Conservation (phyloP, 495 filamentous ascomycete species). For the Penicillium turbatum region DNA sequence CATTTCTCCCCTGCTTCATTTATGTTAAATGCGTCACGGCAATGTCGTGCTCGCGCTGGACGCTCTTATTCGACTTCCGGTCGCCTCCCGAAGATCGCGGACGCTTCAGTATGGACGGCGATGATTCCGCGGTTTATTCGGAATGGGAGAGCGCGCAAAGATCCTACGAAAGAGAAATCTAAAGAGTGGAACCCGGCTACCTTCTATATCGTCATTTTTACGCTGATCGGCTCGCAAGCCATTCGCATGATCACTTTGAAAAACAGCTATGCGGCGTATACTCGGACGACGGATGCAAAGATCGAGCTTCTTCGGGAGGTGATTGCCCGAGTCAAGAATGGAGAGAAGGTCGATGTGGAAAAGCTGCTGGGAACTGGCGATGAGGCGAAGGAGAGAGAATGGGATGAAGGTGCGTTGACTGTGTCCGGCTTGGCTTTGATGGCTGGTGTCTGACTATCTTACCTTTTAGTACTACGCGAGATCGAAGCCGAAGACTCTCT, state of each 20-base stretch:
- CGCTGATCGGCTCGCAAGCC: slow-evolving; percentile 88
- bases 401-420: slow-evolving; percentile 71
- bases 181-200: slow-evolving; percentile 92
- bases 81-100: slow-evolving; percentile 54
- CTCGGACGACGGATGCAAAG: slow-evolving; percentile 70
- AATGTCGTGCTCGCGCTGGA: slow-evolving; percentile 10
- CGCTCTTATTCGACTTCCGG: slow-evolving; percentile 32
- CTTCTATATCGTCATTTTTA: slow-evolving; percentile 84
- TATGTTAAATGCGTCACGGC: neutral
- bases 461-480: slow-evolving; percentile 62
- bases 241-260: slow-evolving; percentile 84
- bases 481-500: slow-evolving; percentile 72
- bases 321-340: slow-evolving; percentile 72
- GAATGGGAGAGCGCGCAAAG: slow-evolving; percentile 25
- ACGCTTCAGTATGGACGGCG: slow-evolving; percentile 65
- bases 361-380: slow-evolving; percentile 77
- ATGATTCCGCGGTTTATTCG: slow-evolving; percentile 55
- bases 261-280: slow-evolving; percentile 67
- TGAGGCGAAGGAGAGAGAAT: slow-evolving; percentile 68
- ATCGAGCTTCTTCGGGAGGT: slow-evolving; percentile 76
- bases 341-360: slow-evolving; percentile 90
- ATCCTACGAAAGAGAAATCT: slow-evolving; percentile 43
- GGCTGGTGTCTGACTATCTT: slow-evolving; percentile 14
- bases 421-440: neutral
- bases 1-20: neutral